Evolutionary conservation across 2,329 filamentous ascomycete genomes (phyloP).

Genomic region (Neofusicoccum sp.): DNA sequence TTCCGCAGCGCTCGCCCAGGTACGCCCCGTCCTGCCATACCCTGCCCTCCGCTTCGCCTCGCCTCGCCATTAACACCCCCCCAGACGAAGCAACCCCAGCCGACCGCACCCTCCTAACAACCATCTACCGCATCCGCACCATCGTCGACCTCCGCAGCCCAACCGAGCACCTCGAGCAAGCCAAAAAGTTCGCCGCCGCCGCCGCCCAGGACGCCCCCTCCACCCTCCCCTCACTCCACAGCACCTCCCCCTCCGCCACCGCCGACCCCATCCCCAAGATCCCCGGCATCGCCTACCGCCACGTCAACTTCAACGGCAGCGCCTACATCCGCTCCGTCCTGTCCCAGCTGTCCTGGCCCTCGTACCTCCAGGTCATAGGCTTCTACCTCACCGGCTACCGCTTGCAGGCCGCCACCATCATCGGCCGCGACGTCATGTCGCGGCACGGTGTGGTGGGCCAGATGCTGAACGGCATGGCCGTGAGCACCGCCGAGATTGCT

Average conservation of each 20-base stretch:
- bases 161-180: slow-evolving; percentile 70
- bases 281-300: slow-evolving; percentile 59
- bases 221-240: neutral
- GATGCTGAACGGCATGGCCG: slow-evolving; percentile 66
- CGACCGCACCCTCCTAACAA: slow-evolving; percentile 60
- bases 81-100: slow-evolving; percentile 66
- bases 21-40: slow-evolving; percentile 12
- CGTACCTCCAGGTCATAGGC: slow-evolving; percentile 61
- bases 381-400: slow-evolving; percentile 67
- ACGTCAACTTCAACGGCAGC: slow-evolving; percentile 72
- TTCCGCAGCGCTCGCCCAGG: slow-evolving; percentile 38
- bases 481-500: slow-evolving; percentile 62
- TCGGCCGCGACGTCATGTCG: slow-evolving; percentile 69
- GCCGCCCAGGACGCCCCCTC: slow-evolving; percentile 34
- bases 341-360: slow-evolving; percentile 65
- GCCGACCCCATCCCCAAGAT: slow-evolving; percentile 58
- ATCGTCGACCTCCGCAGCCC: slow-evolving; percentile 78
- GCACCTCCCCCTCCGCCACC: slow-evolving; percentile 42
- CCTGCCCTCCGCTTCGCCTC: neutral
- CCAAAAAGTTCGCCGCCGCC: slow-evolving; percentile 55
- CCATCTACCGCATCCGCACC: slow-evolving; percentile 64
- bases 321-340: slow-evolving; percentile 68
- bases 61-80: slow-evolving; percentile 21
- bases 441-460: slow-evolving; percentile 70
- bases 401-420: slow-evolving; percentile 65